Base-by-base conservation (phyloP, 1,284 basidiomycete species). In the Cryptococcus sp. region DNA sequence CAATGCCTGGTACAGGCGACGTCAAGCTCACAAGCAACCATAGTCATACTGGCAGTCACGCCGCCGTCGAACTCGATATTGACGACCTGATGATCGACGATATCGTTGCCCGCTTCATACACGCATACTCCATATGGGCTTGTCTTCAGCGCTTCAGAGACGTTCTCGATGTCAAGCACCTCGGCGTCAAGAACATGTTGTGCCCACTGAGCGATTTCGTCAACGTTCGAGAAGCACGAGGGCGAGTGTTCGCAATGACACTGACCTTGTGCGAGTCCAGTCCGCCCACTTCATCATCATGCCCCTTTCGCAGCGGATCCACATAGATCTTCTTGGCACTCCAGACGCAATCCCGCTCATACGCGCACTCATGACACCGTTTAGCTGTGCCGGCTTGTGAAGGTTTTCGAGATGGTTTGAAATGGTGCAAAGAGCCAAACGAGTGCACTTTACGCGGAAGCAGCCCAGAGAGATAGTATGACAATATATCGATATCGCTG, bases 401-500 rank as follows among this genome's bases (percentile, higher is more conserved):
- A 2, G 90, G 91, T 73, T 93, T 93, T 17, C 77, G 80, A 5
- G 82, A 83, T 65, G 86, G 87, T 64, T 84, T 86, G 78, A 93
- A 93, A 68, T 92, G 91, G 54, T 84, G 83, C 23, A 93, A 78
- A 11, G 88, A 90, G 23, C 90, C 91, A 71, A 93, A 93, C 0
- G 90, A 91, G 0, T 89, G 89, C 15, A 92, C 85, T 47, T 84
- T 85, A 5, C 81, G 75, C 0, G 89, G 89, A 1, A 77, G 82
- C 85, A 54, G 53, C 39, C 70, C 73, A 4, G 64, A 66, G 25
- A 70, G 87, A 17, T 84, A 82, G 62, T 91, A 82, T 86, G 84
- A 89, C 35, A 93, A 79, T 47, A 93, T 83, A 68, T 92, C 90
- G 54, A 93, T 86, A 72, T 93, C 90, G 72, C 90, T 91, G 68